phyloP scores from a whole-genome alignment of 129 eudicot genomes.

The Solidago caesia region DNA sequence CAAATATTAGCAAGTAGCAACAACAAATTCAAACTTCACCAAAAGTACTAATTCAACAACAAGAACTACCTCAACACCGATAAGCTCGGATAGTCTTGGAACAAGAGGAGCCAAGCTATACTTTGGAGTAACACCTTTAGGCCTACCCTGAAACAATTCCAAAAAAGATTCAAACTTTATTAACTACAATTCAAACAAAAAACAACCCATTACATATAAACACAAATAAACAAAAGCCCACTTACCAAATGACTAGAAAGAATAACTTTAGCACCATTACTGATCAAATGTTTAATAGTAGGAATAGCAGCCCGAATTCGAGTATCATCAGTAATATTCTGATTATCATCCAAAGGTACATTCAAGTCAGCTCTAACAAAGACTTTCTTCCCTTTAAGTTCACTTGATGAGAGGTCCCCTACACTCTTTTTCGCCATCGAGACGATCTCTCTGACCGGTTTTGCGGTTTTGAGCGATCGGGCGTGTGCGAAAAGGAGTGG shows the following conservation, averaged over 20 bases:
- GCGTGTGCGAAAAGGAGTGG: constrained; percentile 54
- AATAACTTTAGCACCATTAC: constrained; percentile 68
- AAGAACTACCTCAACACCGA: constrained; percentile 53
- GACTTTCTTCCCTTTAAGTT: constrained; percentile 76
- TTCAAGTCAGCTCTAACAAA: constrained; percentile 69
- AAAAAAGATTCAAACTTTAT: background rate
- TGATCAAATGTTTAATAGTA: constrained; percentile 53
- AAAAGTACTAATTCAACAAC: background rate
- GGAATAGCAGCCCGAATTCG: constrained; percentile 72
- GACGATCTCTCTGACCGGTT: constrained; percentile 45
- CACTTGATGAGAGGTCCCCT: constrained; percentile 59
- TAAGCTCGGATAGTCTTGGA: constrained; percentile 58
- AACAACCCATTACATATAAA: background rate
- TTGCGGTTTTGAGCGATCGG: constrained; percentile 40
- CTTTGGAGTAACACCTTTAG: constrained; percentile 76
- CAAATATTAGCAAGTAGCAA: background rate
- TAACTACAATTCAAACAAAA: background rate
- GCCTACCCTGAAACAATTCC: constrained; percentile 48
- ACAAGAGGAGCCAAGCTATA: constrained; percentile 64
- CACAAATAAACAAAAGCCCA: background rate
- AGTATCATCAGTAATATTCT: constrained; percentile 68
- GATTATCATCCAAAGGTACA: constrained; percentile 54
- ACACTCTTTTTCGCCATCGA: constrained; percentile 84
- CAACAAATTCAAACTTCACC: too few species aligned
- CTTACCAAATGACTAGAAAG: constrained; percentile 67